Evolutionary conservation across 2,329 filamentous ascomycete genomes (phyloP), one percentile per base, ranked within the genome.

Genomic region (Penicillium polonicum): DNA sequence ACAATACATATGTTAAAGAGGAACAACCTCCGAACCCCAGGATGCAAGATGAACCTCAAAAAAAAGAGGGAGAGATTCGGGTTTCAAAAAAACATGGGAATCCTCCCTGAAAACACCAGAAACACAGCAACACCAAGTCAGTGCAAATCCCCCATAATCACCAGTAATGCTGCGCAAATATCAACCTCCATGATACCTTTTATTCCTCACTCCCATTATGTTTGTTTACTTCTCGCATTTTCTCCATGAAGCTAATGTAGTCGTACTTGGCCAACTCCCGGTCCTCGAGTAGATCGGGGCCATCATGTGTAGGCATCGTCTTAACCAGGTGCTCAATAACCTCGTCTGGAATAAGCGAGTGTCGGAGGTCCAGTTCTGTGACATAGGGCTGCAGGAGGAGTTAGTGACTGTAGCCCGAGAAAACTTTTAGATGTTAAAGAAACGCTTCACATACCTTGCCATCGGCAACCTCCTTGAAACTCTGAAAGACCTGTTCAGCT

Each of bases 161-260:
- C 64, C 61, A 55, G 54, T 53, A 62, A 67, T 55, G 62, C 65
- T 63, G 65, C 61, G 54, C 53, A 60, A 61, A 57, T 50, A 58
- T 58, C 53, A 53, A 55, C 50, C 39, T 58, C 48, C 23, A 53
- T 54, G 31, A 48, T 38, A 42, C 48, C 57, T 38, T 60, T 63
- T 55, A 68, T 70, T 41, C 65, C 60, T 63, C 57, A 46, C 59
- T 61, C 44, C 67, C 64, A 44, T 66, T 69, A 44, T 71, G 70
- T 46, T 70, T 68, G 55, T 68, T 68, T 39, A 74, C 68, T 50
- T 78, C 74, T 65, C 92, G 90, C 76, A 94, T 81, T 71, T 88
- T 89, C 75, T 97, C 89, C 94, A 99, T 99, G 74, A 97, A 99
- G 62, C 85, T 88, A 64, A 97, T 92, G 78, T 99, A 99, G 77